Base-by-base conservation (phyloP, 768 basidiomycete species). In the Gautieria morchelliformis region DNA sequence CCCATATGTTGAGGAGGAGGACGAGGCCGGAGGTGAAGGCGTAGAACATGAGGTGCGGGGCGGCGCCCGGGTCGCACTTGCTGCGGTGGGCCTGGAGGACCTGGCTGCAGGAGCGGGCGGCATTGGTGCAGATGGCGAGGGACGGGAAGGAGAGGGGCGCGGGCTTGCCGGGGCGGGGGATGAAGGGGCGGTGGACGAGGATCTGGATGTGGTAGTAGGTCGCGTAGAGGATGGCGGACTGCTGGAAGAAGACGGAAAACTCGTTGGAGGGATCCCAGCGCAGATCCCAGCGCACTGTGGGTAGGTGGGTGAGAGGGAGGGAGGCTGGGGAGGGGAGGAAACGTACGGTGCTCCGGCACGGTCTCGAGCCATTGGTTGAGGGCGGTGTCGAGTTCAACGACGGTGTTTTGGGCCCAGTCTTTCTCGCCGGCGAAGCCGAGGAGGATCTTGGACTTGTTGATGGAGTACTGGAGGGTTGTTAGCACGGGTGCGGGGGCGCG, bases 111-210 rank as follows among this genome's bases (percentile, higher is more conserved):
- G 87, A 88, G 8, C 88, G 75, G 1, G 91, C 87, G 0, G 91
- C 78, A 59, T 91, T 92, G n/a, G 85, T 82, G 67, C 85, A 89
- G 54, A 87, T 89, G 0, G 86, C 83, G 20, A 87, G 73, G 0
- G 84, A 87, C 10, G 85, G 85, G 64, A 83, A 81, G 2, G 77
- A 72, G 4, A 80, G 60, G 1, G 70, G 66, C 0, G 78, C 74
- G 0, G 75, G 75, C 59, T 74, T 81, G 46, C 76, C 70, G 4
- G 70, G 68, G 0, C 69, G 66, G 1, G 71, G 74, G 56, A 77
- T 70, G 66, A 74, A 76, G 3, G 75, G 73, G 30, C 76, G 72
- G 62, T 77, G 77, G 49, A 75, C 65, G 24, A 74, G 61, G 59
- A 77, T 75, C 63, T 73, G 66, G 41, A 62, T 58, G 27, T 69